phyloP scores from a whole-genome alignment of 331 rosid genomes.

The Quercus tomentella region DNA sequence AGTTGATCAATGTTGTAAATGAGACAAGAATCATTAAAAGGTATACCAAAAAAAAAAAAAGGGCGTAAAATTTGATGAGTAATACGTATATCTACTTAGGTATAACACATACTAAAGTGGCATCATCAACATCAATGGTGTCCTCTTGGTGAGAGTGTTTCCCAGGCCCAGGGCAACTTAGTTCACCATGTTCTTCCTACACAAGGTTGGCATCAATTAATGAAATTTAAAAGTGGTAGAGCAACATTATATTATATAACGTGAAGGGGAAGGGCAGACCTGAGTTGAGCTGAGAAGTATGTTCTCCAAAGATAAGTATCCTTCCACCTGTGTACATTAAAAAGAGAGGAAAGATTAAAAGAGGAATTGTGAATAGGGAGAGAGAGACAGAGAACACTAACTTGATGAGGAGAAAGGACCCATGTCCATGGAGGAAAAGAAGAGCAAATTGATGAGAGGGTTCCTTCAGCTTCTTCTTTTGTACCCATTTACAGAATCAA shows the following conservation, averaged over 20 bases:
- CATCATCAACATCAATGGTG: conserved; percentile 49
- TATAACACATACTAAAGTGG: conserved; percentile 60
- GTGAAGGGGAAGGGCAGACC: conserved; percentile 17
- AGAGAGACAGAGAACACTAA: conserved; percentile 1
- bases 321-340: conserved; percentile 32
- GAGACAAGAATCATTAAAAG: not conserved
- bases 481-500: conserved; percentile 11
- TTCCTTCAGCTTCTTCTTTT: conserved; percentile 26
- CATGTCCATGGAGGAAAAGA: conserved; percentile 60
- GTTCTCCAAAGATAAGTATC: conserved; percentile 69
- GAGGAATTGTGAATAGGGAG: not conserved
- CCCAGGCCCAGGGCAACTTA: conserved; percentile 28
- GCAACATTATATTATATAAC: not conserved
- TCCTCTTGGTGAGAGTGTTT: conserved; percentile 35
- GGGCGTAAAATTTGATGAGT: not conserved
- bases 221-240: not conserved
- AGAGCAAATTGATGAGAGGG: conserved; percentile 41
- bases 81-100: not conserved
- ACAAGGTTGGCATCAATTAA: conserved; percentile 9
- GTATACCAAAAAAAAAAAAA: not conserved
- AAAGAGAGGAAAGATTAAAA: not conserved
- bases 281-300: conserved; percentile 24
- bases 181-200: conserved; percentile 33
- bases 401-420: conserved; percentile 35
- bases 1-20: not conserved